Evolutionary conservation across 2,329 filamentous ascomycete species (phyloP).

Genomic region (Tolypocladium inflatum): DNA sequence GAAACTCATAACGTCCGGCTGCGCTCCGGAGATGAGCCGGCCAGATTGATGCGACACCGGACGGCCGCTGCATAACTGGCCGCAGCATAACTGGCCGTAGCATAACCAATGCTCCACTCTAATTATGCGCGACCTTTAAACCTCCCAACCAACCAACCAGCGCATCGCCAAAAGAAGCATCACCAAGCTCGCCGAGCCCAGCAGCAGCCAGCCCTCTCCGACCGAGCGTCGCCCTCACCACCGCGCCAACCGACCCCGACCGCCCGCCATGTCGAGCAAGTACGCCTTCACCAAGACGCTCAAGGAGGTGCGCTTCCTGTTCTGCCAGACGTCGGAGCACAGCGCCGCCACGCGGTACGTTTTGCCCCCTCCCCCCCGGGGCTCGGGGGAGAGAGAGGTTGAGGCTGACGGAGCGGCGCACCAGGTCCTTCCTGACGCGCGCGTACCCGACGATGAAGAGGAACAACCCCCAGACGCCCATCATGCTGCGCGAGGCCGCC

Average conservation of each 20-base stretch:
- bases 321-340: conserved; percentile 89
- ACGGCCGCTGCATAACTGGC: background rate
- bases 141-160: background rate
- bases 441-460: conserved; percentile 99
- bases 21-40: background rate
- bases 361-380: background rate
- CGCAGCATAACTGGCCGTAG: background rate
- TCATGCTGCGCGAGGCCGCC: conserved; percentile 86
- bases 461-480: conserved; percentile 89
- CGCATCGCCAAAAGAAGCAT: background rate
- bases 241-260: background rate
- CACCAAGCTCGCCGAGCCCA: background rate
- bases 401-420: too few species aligned
- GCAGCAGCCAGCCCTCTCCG: background rate
- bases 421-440: conserved; percentile 78
- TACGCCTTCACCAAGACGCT: conserved; percentile 83
- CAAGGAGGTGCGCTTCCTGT: conserved; percentile 93
- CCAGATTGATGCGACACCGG: background rate
- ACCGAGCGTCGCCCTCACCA: background rate
- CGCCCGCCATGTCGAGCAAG: conserved; percentile 69
- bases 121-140: background rate
- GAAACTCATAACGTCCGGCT: background rate
- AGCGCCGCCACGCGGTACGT: conserved; percentile 80
- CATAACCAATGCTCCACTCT: background rate
- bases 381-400: too few species aligned